These are phyloP conservation scores for Chlamydomonas schloesseri DNA, from an alignment of 139 green algal genomes.

Conservation along the genomic window DNA sequence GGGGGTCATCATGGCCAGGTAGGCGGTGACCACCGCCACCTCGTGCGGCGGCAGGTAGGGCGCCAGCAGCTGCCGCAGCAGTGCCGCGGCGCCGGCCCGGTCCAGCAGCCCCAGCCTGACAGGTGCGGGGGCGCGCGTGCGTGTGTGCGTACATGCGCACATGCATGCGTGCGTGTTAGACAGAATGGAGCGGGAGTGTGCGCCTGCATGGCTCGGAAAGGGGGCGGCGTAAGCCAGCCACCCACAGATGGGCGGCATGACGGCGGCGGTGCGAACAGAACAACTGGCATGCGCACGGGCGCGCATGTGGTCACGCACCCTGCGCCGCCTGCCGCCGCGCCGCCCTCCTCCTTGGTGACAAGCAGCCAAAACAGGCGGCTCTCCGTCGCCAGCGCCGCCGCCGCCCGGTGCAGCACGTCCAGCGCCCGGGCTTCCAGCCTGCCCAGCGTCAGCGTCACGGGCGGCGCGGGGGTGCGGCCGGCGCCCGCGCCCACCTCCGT, in stretches of 20 bases:
- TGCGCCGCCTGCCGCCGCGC: neutral
- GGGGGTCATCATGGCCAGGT: slow-evolving; percentile 17
- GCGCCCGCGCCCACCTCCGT: neutral
- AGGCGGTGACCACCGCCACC: neutral
- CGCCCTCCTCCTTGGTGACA: neutral
- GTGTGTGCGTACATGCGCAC: neutral
- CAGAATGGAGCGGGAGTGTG: too few species aligned
- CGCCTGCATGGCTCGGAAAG: too few species aligned
- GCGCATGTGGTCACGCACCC: neutral
- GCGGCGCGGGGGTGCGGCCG: neutral
- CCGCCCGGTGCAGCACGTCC: slow-evolving; percentile 26
- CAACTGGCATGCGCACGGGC: too few species aligned
- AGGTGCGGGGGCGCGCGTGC: neutral
- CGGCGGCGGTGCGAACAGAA: too few species aligned
- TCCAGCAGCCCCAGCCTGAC: slow-evolving; percentile 29
- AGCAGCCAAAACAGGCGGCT: slow-evolving; percentile 25
- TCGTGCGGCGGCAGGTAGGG: slow-evolving; percentile 13
- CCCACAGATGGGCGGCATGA: too few species aligned
- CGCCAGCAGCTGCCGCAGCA: slow-evolving; percentile 5
- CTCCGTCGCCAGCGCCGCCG: slow-evolving; percentile 19
- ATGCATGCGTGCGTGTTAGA: neutral
- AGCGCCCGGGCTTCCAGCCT: slow-evolving; percentile 2
- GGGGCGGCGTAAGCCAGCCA: too few species aligned
- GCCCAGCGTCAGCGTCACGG: slow-evolving; percentile 25
- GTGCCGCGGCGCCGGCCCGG: neutral